These are phyloP conservation scores for Closterium sp. DNA, from an alignment of 139 green algal species.

Conservation along the genomic window DNA sequence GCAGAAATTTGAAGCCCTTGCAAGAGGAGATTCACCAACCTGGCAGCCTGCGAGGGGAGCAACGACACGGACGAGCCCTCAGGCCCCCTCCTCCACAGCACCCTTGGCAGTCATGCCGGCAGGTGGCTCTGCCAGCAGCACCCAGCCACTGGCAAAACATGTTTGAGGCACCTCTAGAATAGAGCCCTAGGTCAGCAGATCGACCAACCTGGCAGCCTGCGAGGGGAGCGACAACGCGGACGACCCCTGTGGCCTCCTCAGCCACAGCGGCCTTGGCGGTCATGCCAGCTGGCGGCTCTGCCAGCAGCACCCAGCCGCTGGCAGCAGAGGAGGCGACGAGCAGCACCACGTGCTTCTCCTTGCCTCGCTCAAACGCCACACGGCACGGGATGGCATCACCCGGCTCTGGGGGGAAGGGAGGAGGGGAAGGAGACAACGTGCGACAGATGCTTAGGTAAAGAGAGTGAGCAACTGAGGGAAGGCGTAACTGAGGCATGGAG, in stretches of 20 bases:
- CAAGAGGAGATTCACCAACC: background rate
- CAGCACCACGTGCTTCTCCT: constrained; percentile 43
- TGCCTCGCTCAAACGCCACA: constrained; percentile 51
- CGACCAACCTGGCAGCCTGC: constrained; percentile 41
- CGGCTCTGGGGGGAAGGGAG: background rate
- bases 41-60: constrained; percentile 51
- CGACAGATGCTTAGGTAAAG: background rate
- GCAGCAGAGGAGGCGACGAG: constrained; percentile 3
- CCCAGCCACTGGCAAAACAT: background rate
- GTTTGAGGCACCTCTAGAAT: no score
- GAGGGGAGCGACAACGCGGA: constrained; percentile 52
- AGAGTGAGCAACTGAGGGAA: background rate
- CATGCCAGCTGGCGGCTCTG: constrained; percentile 20
- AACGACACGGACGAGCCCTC: constrained; percentile 38
- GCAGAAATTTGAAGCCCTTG: no score
- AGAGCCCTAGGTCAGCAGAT: no score
- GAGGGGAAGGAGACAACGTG: background rate
- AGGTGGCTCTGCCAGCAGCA: constrained; percentile 45
- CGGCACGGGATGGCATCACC: constrained; percentile 44
- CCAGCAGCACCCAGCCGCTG: constrained; percentile 31
- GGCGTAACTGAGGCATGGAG: background rate
- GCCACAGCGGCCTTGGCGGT: background rate
- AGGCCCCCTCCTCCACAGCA: background rate
- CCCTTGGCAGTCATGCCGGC: background rate
- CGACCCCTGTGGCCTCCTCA: background rate